phyloP scores from a whole-genome alignment of 495 filamentous ascomycete genomes.

The Tuber aestivum region DNA sequence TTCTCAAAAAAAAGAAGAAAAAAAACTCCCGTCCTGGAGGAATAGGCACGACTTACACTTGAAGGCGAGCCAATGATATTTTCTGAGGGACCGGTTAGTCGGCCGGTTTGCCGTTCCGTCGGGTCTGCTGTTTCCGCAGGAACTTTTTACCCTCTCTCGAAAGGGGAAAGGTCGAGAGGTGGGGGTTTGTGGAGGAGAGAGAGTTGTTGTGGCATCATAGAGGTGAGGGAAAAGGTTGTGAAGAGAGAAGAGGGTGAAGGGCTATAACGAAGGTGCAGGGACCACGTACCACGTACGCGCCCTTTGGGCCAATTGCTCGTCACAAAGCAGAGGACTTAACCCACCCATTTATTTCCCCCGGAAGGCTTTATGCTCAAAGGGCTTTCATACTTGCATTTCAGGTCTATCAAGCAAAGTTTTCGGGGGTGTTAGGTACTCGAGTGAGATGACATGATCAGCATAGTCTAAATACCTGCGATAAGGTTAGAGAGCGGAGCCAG shows the following conservation, averaged over 20 bases:
- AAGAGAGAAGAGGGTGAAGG: neutral
- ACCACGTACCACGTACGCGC: neutral
- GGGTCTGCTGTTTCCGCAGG: neutral
- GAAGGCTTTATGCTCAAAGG: neutral
- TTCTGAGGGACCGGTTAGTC: neutral
- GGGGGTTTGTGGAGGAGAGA: neutral
- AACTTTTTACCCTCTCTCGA: neutral
- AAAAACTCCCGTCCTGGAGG: no score
- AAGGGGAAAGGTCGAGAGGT: neutral
- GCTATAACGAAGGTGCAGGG: neutral
- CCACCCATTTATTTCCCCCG: neutral
- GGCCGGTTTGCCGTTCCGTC: neutral
- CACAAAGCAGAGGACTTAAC: neutral
- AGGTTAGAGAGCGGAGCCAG: neutral
- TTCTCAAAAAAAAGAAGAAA: neutral
- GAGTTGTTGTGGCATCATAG: neutral
- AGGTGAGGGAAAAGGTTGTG: neutral
- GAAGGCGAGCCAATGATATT: neutral
- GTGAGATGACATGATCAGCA: neutral
- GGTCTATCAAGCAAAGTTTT: neutral
- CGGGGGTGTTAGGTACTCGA: neutral
- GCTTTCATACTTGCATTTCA: neutral
- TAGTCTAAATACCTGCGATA: neutral
- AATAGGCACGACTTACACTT: neutral
- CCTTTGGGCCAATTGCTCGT: neutral